A percentile compares a stretch with the other conserved stretches of the same genome.
Evolutionary conservation across 345 rosid species (phyloP).

Genomic region (Citrus maxima): DNA sequence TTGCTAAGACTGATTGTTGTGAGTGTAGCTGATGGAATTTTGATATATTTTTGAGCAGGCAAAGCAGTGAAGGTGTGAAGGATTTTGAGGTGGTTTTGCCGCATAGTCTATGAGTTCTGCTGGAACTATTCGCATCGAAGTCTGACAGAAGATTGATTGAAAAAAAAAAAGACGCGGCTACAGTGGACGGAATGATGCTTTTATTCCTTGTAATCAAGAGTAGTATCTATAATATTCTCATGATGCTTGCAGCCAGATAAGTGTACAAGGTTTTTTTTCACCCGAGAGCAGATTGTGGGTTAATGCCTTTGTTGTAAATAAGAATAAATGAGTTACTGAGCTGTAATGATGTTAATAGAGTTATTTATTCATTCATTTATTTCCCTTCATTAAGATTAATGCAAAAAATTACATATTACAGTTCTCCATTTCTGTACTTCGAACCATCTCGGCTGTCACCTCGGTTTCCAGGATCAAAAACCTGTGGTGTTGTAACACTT

Average conservation of each 20-base stretch:
- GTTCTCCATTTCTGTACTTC: background rate
- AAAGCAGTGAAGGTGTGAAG: conserved; percentile 22
- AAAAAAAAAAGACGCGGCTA: background rate
- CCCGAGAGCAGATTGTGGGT: background rate
- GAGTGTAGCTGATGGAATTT: background rate
- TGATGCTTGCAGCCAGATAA: background rate
- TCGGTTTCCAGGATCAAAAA: background rate
- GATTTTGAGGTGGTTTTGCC: background rate
- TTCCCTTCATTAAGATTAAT: background rate
- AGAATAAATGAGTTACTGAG: background rate
- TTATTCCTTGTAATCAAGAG: background rate
- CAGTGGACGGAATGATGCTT: conserved; percentile 1
- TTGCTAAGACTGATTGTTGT: background rate
- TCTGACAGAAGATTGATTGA: background rate
- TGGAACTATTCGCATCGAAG: background rate
- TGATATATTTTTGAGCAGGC: conserved; percentile 25
- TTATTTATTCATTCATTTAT: background rate
- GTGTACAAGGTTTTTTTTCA: background rate
- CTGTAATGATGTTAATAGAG: background rate
- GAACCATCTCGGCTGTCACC: background rate
- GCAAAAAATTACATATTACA: background rate
- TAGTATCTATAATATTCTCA: background rate
- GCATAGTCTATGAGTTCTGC: background rate
- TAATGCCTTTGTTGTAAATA: background rate
- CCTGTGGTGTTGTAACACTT: too few relatives aligned